A percentile compares a stretch with the other conserved stretches of the same genome.
These are phyloP conservation scores for Phytophthora constricta DNA, from an alignment of 352 stramenopile genomes.

Conservation along the genomic window DNA sequence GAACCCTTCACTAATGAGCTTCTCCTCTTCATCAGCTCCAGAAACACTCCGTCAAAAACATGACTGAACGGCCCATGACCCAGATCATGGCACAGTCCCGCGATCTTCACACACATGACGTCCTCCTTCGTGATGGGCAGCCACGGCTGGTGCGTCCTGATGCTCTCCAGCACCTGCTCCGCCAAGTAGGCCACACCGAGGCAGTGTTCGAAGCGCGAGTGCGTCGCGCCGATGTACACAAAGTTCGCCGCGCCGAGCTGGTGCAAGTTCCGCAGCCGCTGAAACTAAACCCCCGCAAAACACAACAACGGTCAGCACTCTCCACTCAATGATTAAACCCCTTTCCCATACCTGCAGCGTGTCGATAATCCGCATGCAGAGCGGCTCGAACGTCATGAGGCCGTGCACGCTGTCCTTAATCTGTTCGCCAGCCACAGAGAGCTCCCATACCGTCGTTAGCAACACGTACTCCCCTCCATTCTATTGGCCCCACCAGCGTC, in stretches of 20 bases:
- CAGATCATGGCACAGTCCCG: slow-evolving; percentile 81
- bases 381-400: slow-evolving; percentile 76
- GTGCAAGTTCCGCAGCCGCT: slow-evolving; percentile 94
- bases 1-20: slow-evolving; percentile 39
- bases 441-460: neutral
- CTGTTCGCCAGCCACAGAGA: slow-evolving; percentile 28
- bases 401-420: slow-evolving; percentile 87
- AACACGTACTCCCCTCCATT: no score
- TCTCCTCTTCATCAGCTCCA: slow-evolving; percentile 57
- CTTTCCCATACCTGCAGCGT: slow-evolving; percentile 61
- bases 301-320: neutral
- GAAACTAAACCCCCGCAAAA: slow-evolving; percentile 65
- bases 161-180: slow-evolving; percentile 82
- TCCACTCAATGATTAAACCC: neutral
- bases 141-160: slow-evolving; percentile 86
- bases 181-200: slow-evolving; percentile 96
- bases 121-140: slow-evolving; percentile 84
- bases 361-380: slow-evolving; percentile 87
- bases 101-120: slow-evolving; percentile 81
- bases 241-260: slow-evolving; percentile 92
- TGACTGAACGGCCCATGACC: slow-evolving; percentile 86
- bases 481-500: no score
- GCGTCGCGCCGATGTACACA: slow-evolving; percentile 90
- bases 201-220: slow-evolving; percentile 86
- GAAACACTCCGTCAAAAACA: slow-evolving; percentile 81